Evolutionary conservation across 345 rosid genomes (phyloP).

Genomic region (Nasturtium officinale): DNA sequence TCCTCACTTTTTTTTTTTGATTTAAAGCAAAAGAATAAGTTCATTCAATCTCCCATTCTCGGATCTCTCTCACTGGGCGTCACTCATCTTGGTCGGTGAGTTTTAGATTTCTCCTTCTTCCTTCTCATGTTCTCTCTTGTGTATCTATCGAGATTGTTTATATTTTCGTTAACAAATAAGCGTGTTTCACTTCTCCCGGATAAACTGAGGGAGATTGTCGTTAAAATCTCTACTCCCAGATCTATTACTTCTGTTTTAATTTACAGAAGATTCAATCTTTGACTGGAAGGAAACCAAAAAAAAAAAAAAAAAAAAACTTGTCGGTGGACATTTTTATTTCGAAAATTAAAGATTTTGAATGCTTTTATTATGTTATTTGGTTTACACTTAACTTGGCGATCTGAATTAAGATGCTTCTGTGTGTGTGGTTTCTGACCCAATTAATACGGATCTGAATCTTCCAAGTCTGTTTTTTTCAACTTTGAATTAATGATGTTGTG

Average conservation of each 20-base stretch:
- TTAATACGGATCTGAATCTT: slow-evolving; percentile 35
- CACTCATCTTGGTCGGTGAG: slow-evolving; percentile 24
- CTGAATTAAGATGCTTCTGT: slow-evolving; percentile 25
- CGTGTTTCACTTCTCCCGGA: background rate
- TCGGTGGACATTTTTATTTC: slow-evolving; percentile 25
- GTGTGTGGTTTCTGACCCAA: slow-evolving; percentile 26
- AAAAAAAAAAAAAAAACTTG: background rate
- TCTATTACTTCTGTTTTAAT: slow-evolving; percentile 15
- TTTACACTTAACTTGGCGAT: slow-evolving; percentile 30
- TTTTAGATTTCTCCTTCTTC: background rate
- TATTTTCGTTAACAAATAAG: slow-evolving; percentile 1
- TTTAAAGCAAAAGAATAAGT: background rate
- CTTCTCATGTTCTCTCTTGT: too few relatives aligned
- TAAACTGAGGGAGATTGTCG: background rate
- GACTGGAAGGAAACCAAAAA: background rate
- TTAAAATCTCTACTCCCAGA: slow-evolving; percentile 24
- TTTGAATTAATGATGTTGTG: slow-evolving; percentile 6
- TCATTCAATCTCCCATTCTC: slow-evolving; percentile 27
- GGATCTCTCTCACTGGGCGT: slow-evolving; percentile 31
- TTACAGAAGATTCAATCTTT: background rate
- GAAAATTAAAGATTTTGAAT: background rate
- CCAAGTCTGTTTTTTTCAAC: background rate
- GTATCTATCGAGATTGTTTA: background rate
- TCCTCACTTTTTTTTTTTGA: background rate
- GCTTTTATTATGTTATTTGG: slow-evolving; percentile 17